phyloP scores from a whole-genome alignment of 176 grass and related monocot genomes.

The Aechmea fasciata region DNA sequence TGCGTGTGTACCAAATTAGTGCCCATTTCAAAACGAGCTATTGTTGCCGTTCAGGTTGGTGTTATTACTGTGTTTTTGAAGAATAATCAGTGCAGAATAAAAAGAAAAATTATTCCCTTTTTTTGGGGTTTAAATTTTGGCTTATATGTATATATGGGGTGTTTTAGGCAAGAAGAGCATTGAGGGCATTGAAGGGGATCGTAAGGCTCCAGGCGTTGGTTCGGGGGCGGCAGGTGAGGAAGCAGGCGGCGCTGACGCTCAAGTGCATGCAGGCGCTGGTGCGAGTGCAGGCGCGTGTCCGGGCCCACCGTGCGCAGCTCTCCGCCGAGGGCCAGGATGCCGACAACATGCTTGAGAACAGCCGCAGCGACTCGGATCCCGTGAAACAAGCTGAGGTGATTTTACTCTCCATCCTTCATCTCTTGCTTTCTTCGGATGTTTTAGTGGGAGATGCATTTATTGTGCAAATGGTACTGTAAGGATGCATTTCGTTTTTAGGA shows the following conservation, averaged over 20 bases:
- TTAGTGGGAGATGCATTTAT: neutral
- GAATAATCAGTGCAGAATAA: too few species aligned
- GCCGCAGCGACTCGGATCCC: constrained; percentile 24
- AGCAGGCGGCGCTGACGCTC: constrained; percentile 62
- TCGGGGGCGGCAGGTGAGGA: constrained; percentile 66
- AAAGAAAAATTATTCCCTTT: neutral
- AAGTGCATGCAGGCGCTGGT: constrained; percentile 80
- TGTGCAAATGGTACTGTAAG: neutral
- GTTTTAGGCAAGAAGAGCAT: constrained; percentile 63
- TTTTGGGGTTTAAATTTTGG: neutral
- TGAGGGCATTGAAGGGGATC: constrained; percentile 66
- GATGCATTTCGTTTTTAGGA: too few species aligned
- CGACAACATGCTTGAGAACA: constrained; percentile 14
- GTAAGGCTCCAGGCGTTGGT: constrained; percentile 80
- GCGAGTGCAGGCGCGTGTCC: constrained; percentile 52
- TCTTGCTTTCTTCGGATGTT: neutral
- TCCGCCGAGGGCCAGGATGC: constrained; percentile 28
- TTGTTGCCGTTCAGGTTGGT: too few species aligned
- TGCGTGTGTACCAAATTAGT: too few species aligned
- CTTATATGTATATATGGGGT: neutral
- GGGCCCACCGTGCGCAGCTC: constrained; percentile 34
- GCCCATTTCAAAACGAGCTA: too few species aligned
- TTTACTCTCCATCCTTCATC: neutral
- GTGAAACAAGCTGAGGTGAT: constrained; percentile 66
- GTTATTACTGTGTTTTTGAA: too few species aligned